These are phyloP conservation scores for Pseudognaphalium luteoalbum DNA, from an alignment of 129 eudicot genomes.

Conservation along the genomic window DNA sequence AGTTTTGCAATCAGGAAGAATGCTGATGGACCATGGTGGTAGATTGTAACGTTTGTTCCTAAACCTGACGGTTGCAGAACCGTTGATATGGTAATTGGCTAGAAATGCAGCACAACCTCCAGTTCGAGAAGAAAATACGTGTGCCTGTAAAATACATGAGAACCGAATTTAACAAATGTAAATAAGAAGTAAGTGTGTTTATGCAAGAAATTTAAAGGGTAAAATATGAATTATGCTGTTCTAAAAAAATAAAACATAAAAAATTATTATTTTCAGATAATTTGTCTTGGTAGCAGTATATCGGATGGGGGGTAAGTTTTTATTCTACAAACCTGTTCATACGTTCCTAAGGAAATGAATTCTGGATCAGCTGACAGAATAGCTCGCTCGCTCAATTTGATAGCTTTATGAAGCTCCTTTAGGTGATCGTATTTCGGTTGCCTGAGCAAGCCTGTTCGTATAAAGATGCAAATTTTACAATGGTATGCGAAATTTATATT, in stretches of 20 bases:
- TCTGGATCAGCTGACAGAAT: slow-evolving; percentile 65
- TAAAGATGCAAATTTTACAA: slow-evolving; percentile 1
- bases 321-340: slow-evolving; percentile 57
- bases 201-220: no score
- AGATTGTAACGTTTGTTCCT: slow-evolving; percentile 54
- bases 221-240: no score
- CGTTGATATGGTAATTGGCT: slow-evolving; percentile 63
- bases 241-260: no score
- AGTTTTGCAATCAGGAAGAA: slow-evolving; percentile 80
- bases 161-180: neutral
- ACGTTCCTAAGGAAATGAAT: slow-evolving; percentile 58
- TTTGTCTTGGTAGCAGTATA: no score
- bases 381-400: slow-evolving; percentile 68
- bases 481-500: neutral
- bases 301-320: neutral
- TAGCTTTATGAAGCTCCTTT: slow-evolving; percentile 71
- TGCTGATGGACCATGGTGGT: slow-evolving; percentile 95
- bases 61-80: slow-evolving; percentile 56
- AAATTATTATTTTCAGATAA: no score
- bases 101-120: slow-evolving; percentile 84
- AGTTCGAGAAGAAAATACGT: slow-evolving; percentile 55
- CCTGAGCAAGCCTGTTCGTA: slow-evolving; percentile 58
- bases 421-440: slow-evolving; percentile 83
- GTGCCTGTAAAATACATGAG: slow-evolving; percentile 51
- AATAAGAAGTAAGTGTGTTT: no score